phyloP scores from a whole-genome alignment of 139 green algal species.

The Coelastrella sp. region DNA sequence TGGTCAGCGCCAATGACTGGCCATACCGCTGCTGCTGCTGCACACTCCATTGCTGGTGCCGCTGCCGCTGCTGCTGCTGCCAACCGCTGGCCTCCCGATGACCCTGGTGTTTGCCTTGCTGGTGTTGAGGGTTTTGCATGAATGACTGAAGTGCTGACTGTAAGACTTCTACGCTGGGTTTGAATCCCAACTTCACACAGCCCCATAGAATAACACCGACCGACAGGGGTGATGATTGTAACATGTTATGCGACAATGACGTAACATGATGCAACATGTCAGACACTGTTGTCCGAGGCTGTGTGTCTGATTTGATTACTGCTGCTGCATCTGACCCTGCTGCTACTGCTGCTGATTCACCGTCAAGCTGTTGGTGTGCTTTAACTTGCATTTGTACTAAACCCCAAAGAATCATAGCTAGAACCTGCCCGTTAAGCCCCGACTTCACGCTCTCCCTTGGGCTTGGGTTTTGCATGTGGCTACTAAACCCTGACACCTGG shows the following conservation, averaged over 20 bases:
- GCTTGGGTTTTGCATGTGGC: too few species aligned
- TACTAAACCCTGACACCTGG: neutral
- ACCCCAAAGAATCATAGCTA: conserved; percentile 24
- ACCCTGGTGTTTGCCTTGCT: neutral
- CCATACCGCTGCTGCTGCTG: conserved; percentile 10
- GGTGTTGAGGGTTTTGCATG: neutral
- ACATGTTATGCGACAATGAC: neutral
- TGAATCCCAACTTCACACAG: neutral
- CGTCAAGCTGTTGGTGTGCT: neutral
- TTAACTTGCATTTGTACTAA: neutral
- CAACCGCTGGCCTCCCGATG: neutral
- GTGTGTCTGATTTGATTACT: neutral
- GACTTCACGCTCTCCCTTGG: too few species aligned
- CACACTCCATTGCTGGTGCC: neutral
- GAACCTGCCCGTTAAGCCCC: neutral
- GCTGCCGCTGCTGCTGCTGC: conserved; percentile 14
- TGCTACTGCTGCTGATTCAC: conserved; percentile 16
- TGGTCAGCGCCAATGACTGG: neutral
- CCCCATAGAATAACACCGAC: conserved; percentile 25
- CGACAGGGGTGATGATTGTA: neutral
- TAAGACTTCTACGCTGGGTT: neutral
- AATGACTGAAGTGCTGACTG: neutral
- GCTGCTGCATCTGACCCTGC: neutral
- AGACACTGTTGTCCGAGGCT: neutral
- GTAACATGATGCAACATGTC: neutral